Conservation (phyloP, 805 yeast species). For the Brettanomyces anomalus region DNA sequence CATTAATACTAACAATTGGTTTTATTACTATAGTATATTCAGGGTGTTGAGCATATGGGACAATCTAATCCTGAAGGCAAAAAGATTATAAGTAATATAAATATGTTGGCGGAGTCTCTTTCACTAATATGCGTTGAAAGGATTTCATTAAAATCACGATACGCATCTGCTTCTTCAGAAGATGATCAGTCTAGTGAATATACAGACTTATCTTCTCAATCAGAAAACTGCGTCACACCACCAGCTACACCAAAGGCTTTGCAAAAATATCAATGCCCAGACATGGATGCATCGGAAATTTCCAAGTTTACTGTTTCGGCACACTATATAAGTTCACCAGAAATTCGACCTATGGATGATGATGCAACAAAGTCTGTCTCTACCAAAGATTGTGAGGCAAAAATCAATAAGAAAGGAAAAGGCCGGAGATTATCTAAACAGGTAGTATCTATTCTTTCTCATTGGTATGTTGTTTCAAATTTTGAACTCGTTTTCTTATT, state of each 20-base stretch:
- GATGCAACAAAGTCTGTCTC: too few relatives aligned
- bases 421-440: conserved; percentile 4
- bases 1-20: not conserved
- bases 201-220: too few relatives aligned
- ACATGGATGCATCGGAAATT: too few relatives aligned
- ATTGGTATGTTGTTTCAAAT: not conserved
- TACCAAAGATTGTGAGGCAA: not conserved
- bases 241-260: too few relatives aligned
- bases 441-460: not conserved
- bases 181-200: too few relatives aligned
- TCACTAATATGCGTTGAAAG: conserved; percentile 1
- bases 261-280: too few relatives aligned
- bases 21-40: not conserved
- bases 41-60: not conserved
- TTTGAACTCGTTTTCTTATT: not conserved
- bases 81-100: not conserved
- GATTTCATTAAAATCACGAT: conserved; percentile 1
- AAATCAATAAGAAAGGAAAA: not conserved
- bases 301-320: too few relatives aligned
- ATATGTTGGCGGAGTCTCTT: not conserved
- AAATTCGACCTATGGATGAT: too few relatives aligned
- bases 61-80: not conserved
- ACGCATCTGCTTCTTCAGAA: not conserved
- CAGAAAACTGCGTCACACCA: too few relatives aligned
- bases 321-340: too few relatives aligned